phyloP scores from a whole-genome alignment of 768 basidiomycete genomes.

The Mycena polygramma region DNA sequence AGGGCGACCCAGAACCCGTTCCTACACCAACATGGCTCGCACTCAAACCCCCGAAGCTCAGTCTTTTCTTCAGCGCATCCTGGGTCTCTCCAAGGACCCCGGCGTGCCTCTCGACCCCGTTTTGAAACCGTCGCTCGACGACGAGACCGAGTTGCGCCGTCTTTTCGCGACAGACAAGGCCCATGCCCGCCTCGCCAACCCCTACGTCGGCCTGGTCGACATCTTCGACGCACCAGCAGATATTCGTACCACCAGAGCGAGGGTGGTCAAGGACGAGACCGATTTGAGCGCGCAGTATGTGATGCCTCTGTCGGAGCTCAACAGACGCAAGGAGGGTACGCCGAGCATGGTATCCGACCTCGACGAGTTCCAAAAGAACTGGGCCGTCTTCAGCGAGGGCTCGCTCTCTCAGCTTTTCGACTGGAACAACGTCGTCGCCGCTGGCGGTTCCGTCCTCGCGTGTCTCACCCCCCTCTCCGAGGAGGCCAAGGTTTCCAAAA shows the following conservation, averaged over 20 bases:
- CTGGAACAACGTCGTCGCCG: conserved; percentile 77
- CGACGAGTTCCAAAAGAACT: conserved; percentile 74
- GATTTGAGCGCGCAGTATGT: conserved; percentile 64
- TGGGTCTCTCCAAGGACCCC: conserved; percentile 33
- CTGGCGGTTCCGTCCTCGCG: conserved; percentile 72
- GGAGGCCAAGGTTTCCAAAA: conserved; percentile 62
- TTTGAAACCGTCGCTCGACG: conserved; percentile 68
- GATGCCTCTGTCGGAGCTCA: conserved; percentile 61
- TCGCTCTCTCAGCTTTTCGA: conserved; percentile 70
- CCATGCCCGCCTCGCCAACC: conserved; percentile 61
- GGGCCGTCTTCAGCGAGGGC: conserved; percentile 72
- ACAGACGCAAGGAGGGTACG: conserved; percentile 63
- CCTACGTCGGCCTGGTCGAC: conserved; percentile 72
- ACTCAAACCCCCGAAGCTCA: conserved; percentile 36
- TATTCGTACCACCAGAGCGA: conserved; percentile 63
- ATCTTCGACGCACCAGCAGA: conserved; percentile 64
- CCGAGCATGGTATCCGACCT: conserved; percentile 62
- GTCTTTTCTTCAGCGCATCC: conserved; percentile 40
- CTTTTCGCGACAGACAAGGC: conserved; percentile 67
- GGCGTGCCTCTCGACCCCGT: conserved; percentile 56
- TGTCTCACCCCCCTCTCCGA: conserved; percentile 67
- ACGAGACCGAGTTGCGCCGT: conserved; percentile 67
- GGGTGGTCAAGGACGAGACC: conserved; percentile 58
- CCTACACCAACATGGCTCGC: conserved; percentile 20
- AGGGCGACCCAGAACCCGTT: neutral